Percentiles rank a stretch among this genome's conserved stretches.
Conservation (phyloP, 805 yeast species). For the Priceomyces medius region DNA sequence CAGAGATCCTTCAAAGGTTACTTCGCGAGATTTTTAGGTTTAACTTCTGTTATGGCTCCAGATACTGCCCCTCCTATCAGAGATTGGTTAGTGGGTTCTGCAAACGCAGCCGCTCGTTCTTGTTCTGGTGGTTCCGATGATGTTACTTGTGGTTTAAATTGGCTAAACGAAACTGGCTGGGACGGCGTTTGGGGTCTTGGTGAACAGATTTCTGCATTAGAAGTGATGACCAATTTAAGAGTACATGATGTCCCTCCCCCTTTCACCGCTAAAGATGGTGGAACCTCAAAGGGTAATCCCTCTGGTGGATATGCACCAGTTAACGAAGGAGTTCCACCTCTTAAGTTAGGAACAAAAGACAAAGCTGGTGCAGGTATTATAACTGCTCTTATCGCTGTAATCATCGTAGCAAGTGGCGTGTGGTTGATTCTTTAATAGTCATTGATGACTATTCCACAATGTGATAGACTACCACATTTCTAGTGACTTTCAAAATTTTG, state of each 20-base stretch:
- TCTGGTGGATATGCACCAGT: constrained; percentile 61
- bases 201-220: constrained; percentile 76
- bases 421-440: constrained; percentile 40
- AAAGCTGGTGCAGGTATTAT: constrained; percentile 87
- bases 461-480: too few species aligned
- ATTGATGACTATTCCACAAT: background rate
- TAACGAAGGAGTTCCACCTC: constrained; percentile 37
- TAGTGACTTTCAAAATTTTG: background rate
- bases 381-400: constrained; percentile 65
- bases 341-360: constrained; percentile 51
- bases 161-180: constrained; percentile 55
- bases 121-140: constrained; percentile 76
- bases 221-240: constrained; percentile 51
- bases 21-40: constrained; percentile 69
- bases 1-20: constrained; percentile 92
- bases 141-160: constrained; percentile 71
- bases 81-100: constrained; percentile 40
- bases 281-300: constrained; percentile 64
- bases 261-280: constrained; percentile 62
- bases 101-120: constrained; percentile 62
- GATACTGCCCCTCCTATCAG: constrained; percentile 46
- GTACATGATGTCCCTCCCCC: constrained; percentile 54
- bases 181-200: constrained; percentile 73
- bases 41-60: constrained; percentile 73
- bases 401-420: constrained; percentile 41